Percentiles rank a stretch among this genome's conserved stretches.
Evolutionary conservation across 345 rosid species (phyloP).

Genomic region (Hypericum perforatum): DNA sequence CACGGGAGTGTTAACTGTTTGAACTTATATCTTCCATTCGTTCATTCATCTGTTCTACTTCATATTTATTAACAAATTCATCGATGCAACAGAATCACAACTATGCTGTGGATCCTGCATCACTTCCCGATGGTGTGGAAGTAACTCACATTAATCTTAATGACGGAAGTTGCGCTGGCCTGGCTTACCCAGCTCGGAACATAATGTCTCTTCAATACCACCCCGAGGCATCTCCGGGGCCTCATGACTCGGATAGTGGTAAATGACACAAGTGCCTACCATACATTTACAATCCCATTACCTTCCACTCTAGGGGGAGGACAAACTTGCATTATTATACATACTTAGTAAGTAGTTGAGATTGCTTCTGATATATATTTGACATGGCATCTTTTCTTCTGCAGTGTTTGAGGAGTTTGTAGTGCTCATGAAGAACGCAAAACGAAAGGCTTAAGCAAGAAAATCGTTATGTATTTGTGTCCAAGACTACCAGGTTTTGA

Average conservation of each 20-base stretch:
- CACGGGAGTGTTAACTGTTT: not conserved
- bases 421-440: conserved; percentile 16
- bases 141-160: conserved; percentile 92
- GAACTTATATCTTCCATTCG: not conserved
- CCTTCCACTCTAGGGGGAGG: not conserved
- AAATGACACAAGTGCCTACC: conserved; percentile 2
- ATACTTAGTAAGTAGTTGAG: not conserved
- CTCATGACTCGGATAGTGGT: conserved; percentile 87
- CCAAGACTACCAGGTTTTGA: too few species aligned
- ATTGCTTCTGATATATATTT: not conserved
- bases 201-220: conserved; percentile 92
- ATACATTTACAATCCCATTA: not conserved
- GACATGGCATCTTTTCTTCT: not conserved
- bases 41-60: not conserved
- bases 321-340: too few species aligned
- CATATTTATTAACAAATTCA: not conserved
- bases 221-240: conserved; percentile 97
- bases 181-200: conserved; percentile 61
- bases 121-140: conserved; percentile 81
- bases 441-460: conserved; percentile 12
- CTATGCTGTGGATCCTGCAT: conserved; percentile 83
- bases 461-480: too few species aligned
- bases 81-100: conserved; percentile 67
- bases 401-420: conserved; percentile 25
- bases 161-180: conserved; percentile 94